Conservation (phyloP, 495 filamentous ascomycete genomes). For the Neurospora intermedia region DNA sequence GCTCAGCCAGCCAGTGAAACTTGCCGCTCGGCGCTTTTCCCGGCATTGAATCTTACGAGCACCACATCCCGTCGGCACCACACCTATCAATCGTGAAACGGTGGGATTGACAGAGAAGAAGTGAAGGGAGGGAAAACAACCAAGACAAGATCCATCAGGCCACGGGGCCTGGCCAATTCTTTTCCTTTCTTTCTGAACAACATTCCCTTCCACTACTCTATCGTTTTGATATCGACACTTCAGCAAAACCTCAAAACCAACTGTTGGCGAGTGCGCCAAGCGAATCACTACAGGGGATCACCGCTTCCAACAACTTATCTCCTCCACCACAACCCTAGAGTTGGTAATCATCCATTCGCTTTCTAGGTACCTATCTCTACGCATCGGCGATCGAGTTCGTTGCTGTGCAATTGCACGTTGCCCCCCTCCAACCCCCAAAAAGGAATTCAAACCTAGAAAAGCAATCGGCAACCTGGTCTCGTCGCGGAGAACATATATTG, state of each 20-base stretch:
- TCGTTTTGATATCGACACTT: not conserved
- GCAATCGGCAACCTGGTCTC: not conserved
- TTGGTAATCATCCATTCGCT: not conserved
- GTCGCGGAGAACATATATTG: not conserved
- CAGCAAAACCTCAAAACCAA: not conserved
- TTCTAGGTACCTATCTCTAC: not conserved
- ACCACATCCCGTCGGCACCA: not conserved
- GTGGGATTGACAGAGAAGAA: not conserved
- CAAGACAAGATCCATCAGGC: not conserved
- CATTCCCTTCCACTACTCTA: not conserved
- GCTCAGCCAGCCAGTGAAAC: not conserved
- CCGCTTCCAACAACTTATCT: not conserved
- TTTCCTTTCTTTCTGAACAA: not conserved
- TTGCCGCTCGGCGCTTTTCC: not conserved
- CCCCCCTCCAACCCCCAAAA: not conserved
- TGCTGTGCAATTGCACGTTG: not conserved
- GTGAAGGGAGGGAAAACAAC: not conserved
- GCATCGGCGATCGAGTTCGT: not conserved
- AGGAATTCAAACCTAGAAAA: not conserved
- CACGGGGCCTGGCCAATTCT: not conserved
- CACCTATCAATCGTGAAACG: not conserved
- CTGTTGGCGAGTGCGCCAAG: not conserved
- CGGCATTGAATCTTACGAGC: not conserved
- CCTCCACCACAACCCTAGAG: not conserved
- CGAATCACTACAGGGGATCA: not conserved